Percentiles rank a stretch among this genome's conserved stretches.
Evolutionary conservation across 2,329 filamentous ascomycete genomes (phyloP).

Genomic region (Fusarium pilosicola): DNA sequence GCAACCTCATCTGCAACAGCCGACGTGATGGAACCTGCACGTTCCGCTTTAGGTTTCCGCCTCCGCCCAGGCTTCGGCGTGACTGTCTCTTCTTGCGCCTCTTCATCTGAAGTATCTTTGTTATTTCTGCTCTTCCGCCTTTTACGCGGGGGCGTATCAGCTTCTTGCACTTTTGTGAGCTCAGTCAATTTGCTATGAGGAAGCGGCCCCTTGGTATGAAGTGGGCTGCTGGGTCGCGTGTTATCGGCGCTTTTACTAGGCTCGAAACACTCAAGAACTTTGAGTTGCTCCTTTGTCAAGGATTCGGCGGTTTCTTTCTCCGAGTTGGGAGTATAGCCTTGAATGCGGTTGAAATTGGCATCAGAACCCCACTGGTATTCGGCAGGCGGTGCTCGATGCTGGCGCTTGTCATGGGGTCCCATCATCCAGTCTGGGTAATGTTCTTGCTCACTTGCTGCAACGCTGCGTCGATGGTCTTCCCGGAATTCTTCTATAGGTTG

Average conservation of each 20-base stretch:
- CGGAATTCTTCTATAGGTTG: conserved; percentile 56
- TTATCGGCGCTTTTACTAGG: conserved; percentile 66
- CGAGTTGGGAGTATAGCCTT: conserved; percentile 67
- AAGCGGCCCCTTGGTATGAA: conserved; percentile 28
- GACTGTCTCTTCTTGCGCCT: conserved; percentile 52
- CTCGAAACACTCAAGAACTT: conserved; percentile 67
- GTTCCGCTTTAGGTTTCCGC: conserved; percentile 60
- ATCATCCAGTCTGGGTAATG: conserved; percentile 57
- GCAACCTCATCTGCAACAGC: conserved; percentile 49
- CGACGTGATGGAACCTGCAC: conserved; percentile 43
- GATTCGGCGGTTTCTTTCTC: conserved; percentile 68
- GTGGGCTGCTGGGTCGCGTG: conserved; percentile 68
- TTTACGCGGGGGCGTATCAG: conserved; percentile 59
- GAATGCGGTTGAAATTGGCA: conserved; percentile 65
- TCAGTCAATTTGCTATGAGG: conserved; percentile 34
- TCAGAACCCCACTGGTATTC: conserved; percentile 76
- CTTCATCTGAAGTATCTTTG: conserved; percentile 55
- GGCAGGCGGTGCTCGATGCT: conserved; percentile 51
- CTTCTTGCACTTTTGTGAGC: conserved; percentile 50
- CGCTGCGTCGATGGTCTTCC: conserved; percentile 51
- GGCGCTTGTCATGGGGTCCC: conserved; percentile 44
- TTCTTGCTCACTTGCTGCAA: conserved; percentile 47
- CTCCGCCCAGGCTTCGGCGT: conserved; percentile 52
- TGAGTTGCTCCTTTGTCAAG: conserved; percentile 64
- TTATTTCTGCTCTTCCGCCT: conserved; percentile 64